A percentile compares a stretch with the other conserved stretches of the same genome.
phyloP scores from a whole-genome alignment of 2,329 filamentous ascomycete species.

The Epichloe bromicola region DNA sequence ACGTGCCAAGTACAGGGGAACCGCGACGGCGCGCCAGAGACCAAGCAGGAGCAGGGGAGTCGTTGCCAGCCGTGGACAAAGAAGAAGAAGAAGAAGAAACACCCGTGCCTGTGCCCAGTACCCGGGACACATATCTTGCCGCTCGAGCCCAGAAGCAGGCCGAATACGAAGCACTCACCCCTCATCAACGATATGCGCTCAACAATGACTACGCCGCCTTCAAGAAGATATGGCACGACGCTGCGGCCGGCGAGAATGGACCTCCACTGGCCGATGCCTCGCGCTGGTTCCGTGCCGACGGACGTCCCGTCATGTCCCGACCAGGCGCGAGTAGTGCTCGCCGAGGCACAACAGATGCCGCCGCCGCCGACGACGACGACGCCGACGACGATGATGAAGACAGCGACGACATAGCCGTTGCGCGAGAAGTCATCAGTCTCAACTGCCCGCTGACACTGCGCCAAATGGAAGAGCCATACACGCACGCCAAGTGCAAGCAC shows the following conservation, averaged over 20 bases:
- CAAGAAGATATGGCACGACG: slow-evolving; percentile 44
- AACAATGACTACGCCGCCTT: slow-evolving; percentile 49
- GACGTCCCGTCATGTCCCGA: slow-evolving; percentile 25
- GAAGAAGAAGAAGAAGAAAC: slow-evolving; percentile 8
- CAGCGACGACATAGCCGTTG: slow-evolving; percentile 58
- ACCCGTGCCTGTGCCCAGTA: slow-evolving; percentile 15
- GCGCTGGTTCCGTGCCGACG: slow-evolving; percentile 39
- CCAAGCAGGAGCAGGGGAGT: slow-evolving; percentile 4
- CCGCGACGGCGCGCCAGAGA: slow-evolving; percentile 7
- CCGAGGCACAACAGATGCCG: neutral
- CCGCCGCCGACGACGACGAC: neutral
- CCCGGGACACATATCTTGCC: slow-evolving; percentile 21
- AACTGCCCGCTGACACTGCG: slow-evolving; percentile 58
- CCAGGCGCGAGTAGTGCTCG: slow-evolving; percentile 5
- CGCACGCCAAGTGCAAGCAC: slow-evolving; percentile 55
- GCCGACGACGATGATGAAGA: slow-evolving; percentile 32
- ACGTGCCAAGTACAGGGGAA: slow-evolving; percentile 6
- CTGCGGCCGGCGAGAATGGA: slow-evolving; percentile 33
- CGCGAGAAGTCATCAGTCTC: slow-evolving; percentile 48
- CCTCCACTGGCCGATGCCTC: slow-evolving; percentile 38
- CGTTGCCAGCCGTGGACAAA: slow-evolving; percentile 1
- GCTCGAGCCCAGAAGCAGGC: slow-evolving; percentile 23
- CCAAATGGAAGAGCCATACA: slow-evolving; percentile 52
- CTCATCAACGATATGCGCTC: slow-evolving; percentile 36
- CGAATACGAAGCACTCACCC: slow-evolving; percentile 29